A percentile compares a stretch with the other conserved stretches of the same genome.
phyloP scores from a whole-genome alignment of 345 rosid genomes.

The Fremontodendron californicum region DNA sequence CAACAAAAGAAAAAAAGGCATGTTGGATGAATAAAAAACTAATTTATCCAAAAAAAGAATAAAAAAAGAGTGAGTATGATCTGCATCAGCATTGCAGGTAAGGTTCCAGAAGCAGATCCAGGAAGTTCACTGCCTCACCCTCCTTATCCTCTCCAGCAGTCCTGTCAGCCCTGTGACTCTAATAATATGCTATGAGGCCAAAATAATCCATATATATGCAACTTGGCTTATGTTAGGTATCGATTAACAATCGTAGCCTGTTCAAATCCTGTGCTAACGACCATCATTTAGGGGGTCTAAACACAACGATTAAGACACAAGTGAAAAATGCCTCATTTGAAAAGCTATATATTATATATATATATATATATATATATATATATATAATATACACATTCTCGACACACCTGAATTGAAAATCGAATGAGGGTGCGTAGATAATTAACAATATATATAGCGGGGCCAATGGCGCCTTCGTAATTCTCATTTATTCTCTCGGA shows the following conservation, averaged over 20 bases:
- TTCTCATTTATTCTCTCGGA: not conserved
- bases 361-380: not conserved
- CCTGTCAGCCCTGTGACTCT: not conserved
- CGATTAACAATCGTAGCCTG: not conserved
- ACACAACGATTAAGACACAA: not conserved
- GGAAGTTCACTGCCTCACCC: conserved; percentile 1
- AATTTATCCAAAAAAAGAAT: too few relatives aligned
- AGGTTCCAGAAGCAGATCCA: not conserved
- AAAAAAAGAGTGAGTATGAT: too few relatives aligned
- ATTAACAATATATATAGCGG: not conserved
- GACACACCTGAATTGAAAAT: conserved; percentile 3
- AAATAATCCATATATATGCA: not conserved
- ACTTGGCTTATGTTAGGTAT: not conserved
- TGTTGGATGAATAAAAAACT: too few relatives aligned
- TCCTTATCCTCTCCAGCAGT: conserved; percentile 3
- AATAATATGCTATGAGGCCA: not conserved
- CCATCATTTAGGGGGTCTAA: not conserved
- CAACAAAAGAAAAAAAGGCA: too few relatives aligned
- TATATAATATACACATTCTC: not conserved
- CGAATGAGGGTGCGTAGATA: not conserved
- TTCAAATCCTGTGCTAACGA: not conserved
- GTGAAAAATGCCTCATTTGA: not conserved
- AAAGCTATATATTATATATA: too few relatives aligned
- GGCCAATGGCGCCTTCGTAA: not conserved
- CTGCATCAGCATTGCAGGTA: not conserved